Evolutionary conservation across 179 eudicot genomes (phyloP).

Genomic region (Spergularia azorica): DNA sequence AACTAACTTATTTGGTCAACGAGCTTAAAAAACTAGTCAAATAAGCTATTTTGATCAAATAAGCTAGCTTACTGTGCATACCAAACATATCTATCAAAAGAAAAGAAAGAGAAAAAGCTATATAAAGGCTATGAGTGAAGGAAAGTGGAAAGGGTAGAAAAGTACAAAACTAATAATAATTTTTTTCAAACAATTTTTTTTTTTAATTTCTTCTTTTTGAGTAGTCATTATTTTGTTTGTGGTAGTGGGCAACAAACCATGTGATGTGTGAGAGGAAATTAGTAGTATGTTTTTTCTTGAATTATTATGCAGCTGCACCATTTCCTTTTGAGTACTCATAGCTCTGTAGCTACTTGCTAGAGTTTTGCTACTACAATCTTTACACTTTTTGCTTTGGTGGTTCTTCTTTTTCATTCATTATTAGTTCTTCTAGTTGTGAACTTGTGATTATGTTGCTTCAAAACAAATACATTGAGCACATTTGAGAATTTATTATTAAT

Average conservation of each 20-base stretch:
- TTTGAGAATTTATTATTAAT: no score
- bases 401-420: neutral
- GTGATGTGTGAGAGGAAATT: slow-evolving; percentile 29
- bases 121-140: no score
- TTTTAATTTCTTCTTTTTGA: neutral
- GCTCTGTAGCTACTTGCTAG: neutral
- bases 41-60: no score
- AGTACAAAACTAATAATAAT: slow-evolving; percentile 17
- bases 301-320: slow-evolving; percentile 14
- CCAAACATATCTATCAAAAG: no score
- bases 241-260: slow-evolving; percentile 38
- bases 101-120: no score
- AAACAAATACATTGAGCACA: no score
- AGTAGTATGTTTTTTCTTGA: slow-evolving; percentile 3
- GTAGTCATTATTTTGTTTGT: slow-evolving; percentile 29
- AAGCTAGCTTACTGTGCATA: no score
- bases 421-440: no score
- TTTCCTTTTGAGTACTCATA: neutral
- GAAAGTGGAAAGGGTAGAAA: neutral
- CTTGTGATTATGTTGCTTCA: no score
- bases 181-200: slow-evolving; percentile 12
- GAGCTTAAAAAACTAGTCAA: no score
- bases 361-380: neutral
- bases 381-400: neutral
- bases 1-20: no score